Evolutionary conservation across 2,329 filamentous ascomycete genomes (phyloP), one percentile per base, ranked within the genome.

Genomic region (Trichoderma harzianum): DNA sequence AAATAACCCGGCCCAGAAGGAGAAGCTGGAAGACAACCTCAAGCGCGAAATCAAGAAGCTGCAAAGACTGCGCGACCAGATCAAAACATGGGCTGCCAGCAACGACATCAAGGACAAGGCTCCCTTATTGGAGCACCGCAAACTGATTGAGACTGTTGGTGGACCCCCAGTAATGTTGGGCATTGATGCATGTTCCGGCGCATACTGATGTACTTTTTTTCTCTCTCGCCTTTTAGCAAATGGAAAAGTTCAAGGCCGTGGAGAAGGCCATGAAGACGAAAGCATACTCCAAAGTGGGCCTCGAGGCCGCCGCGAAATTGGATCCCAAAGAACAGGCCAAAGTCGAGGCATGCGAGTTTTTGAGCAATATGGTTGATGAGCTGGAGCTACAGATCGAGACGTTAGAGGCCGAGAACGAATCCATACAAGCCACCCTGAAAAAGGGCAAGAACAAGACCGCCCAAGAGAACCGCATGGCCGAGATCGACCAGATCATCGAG

Each of bases 261-360:
- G 96, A 99, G 83, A 99, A 99, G 86, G 96, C 97, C 79, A 98
- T 99, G 96, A 99, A 99, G 87, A 99, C 96, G 71, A 99, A 99
- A 83, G 96, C 96, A 73, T 99, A 97, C 84, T 98, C 96, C 74
- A 98, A 99, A 86, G 96, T 98, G 83, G 96, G 96, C 58, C 85
- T 99, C 75, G 96, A 93, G 74, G 93, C 95, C 67, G 94, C 94
- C 30, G 91, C 94, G 65, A 97, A 97, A 83, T 88, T 98, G 75
- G 96, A 99, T 84, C 96, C 96, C n/a, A 97, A 95, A 81, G 96
- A 98, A 82, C 94, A 97, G 82, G 95, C 97, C 80, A 97, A 97
- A 84, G 86, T 93, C 74, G 95, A 98, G 78, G 88, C 93, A 34
- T 90, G 91, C 84, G 92, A 97, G 71, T 98, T 98, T 83, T 85